Evolutionary conservation across 306 rosid genomes (phyloP).

Genomic region (Prunus campanulata): DNA sequence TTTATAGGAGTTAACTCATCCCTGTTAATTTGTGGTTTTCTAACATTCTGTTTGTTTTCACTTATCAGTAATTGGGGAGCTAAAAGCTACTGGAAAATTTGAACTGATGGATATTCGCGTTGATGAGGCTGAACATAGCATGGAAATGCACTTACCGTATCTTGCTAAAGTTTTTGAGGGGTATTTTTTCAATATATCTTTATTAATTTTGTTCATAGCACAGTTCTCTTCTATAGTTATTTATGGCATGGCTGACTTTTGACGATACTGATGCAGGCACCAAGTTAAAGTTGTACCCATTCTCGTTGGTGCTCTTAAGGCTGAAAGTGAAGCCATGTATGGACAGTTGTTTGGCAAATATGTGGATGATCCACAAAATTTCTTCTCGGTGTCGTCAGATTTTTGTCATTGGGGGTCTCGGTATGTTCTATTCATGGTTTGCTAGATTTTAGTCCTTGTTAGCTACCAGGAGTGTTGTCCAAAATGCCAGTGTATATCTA

Average conservation of each 20-base stretch:
- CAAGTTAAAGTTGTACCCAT: conserved; percentile 84
- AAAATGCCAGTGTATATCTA: neutral
- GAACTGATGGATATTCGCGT: conserved; percentile 71
- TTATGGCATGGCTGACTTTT: conserved; percentile 21
- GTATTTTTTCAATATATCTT: conserved; percentile 31
- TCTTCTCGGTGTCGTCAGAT: conserved; percentile 85
- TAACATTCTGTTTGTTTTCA: conserved; percentile 5
- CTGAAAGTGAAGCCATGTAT: conserved; percentile 74
- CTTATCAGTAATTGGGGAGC: conserved; percentile 70
- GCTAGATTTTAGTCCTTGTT: neutral
- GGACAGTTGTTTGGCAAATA: conserved; percentile 82
- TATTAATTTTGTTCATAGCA: neutral
- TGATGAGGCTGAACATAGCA: conserved; percentile 99
- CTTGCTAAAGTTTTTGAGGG: conserved; percentile 96
- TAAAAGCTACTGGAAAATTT: conserved; percentile 83
- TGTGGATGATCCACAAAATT: conserved; percentile 74
- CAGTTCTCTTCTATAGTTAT: conserved; percentile 14
- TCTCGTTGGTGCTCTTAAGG: conserved; percentile 79
- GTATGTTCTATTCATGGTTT: conserved; percentile 36
- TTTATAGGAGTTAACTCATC: neutral
- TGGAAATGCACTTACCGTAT: conserved; percentile 99
- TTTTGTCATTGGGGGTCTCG: conserved; percentile 99
- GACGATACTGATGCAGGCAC: conserved; percentile 50
- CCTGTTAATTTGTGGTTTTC: neutral
- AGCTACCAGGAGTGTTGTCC: neutral